Evolutionary conservation across 345 rosid genomes (phyloP).

Genomic region (Lepidium sativum): DNA sequence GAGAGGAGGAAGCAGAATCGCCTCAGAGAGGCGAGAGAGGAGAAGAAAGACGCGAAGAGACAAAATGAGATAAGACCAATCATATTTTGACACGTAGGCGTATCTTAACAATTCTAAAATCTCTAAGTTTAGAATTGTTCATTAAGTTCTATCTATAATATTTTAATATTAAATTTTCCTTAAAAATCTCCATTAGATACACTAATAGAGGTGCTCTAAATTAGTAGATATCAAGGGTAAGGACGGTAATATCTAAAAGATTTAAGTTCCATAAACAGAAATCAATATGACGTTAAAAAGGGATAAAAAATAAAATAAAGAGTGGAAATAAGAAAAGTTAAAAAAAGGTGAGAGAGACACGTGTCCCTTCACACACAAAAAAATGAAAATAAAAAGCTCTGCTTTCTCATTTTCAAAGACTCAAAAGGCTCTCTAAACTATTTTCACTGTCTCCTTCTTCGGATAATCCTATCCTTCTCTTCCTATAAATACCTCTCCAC

Average conservation of each 20-base stretch:
- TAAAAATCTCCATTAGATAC: no score
- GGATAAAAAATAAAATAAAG: not conserved
- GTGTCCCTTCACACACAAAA: conserved; percentile 18
- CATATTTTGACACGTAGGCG: no score
- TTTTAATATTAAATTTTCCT: no score
- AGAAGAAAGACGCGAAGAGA: no score
- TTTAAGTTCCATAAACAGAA: conserved; percentile 9
- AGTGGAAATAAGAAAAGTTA: not conserved
- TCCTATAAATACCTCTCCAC: conserved; percentile 22
- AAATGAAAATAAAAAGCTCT: not conserved
- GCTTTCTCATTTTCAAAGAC: not conserved
- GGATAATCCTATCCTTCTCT: conserved; percentile 22
- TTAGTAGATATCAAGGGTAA: not conserved
- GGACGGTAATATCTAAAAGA: conserved; percentile 4
- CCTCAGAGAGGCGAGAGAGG: no score
- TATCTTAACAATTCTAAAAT: no score
- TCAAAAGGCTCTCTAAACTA: conserved; percentile 8
- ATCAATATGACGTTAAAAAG: not conserved
- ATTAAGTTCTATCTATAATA: no score
- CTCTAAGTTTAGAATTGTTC: no score
- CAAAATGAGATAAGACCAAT: no score
- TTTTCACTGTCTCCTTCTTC: conserved; percentile 12
- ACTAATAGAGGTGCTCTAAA: no score
- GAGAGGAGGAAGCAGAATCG: no score
- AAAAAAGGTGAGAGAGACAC: not conserved